Conservation (phyloP, 805 yeast species). For the Priceomyces melissophilus region DNA sequence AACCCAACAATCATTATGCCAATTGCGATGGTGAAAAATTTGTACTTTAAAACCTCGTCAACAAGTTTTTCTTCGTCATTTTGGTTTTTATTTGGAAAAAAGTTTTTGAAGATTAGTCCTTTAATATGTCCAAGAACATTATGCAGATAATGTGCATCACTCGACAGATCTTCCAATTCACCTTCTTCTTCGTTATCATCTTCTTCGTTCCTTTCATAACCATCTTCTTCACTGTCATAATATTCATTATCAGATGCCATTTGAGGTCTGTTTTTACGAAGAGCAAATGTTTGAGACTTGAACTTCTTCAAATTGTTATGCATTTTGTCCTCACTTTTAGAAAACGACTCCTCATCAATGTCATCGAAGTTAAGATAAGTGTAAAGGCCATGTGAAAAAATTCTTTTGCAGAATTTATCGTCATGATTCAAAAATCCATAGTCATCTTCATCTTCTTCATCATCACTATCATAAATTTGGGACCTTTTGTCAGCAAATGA, state of each 20-base stretch:
- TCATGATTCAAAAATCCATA: slow-evolving; percentile 28
- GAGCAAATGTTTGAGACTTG: slow-evolving; percentile 32
- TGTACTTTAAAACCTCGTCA: slow-evolving; percentile 40
- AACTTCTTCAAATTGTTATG: slow-evolving; percentile 26
- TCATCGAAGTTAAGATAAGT: slow-evolving; percentile 22
- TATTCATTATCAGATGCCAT: slow-evolving; percentile 9
- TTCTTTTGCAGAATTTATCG: slow-evolving; percentile 20
- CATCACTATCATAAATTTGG: slow-evolving; percentile 10
- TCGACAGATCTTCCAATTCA: slow-evolving; percentile 13
- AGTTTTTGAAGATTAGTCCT: slow-evolving; percentile 28
- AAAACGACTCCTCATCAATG: slow-evolving; percentile 11
- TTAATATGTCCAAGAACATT: slow-evolving; percentile 29
- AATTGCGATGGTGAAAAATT: slow-evolving; percentile 39
- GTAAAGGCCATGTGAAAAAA: slow-evolving; percentile 26
- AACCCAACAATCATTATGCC: slow-evolving; percentile 41
- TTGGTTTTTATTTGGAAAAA: slow-evolving; percentile 9
- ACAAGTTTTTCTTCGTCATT: slow-evolving; percentile 23
- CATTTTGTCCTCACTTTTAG: slow-evolving; percentile 8
- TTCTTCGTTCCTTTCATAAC: slow-evolving; percentile 11
- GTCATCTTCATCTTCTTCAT: slow-evolving; percentile 23
- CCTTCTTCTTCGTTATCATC: slow-evolving; percentile 13
- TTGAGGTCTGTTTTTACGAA: slow-evolving; percentile 6
- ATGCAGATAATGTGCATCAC: not conserved
- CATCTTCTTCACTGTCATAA: slow-evolving; percentile 7
- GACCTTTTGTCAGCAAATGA: slow-evolving; percentile 1